Evolutionary conservation across 2,329 filamentous ascomycete genomes (phyloP), one percentile per base, ranked within the genome.

Genomic region (Sclerotinia nivalis): DNA sequence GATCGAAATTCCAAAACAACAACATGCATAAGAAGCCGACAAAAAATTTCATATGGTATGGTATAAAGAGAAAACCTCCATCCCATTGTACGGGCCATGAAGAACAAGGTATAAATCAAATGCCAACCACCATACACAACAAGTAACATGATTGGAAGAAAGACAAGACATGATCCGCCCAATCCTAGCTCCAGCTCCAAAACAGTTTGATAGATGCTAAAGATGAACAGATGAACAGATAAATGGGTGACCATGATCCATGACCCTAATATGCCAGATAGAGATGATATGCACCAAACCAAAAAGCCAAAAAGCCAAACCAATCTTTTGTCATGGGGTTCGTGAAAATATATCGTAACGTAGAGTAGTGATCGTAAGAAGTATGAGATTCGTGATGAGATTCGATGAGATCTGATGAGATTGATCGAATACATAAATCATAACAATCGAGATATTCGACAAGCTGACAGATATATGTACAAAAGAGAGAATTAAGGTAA

Each of bases 191-290:
- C 55, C 22, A n/a, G 22, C 31, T n/a, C 22, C 34, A 37, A 58
- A 58, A 31, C 31, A 58, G 20, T 37, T 20, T 22, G 55, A 37
- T 22, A 37, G 34, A 43, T 43, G 40, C 34, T 34, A 34, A 34
- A 34, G 34, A 43, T 40, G 37, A 40, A 40, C 13, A 34, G 37
- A 40, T 43, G 40, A 43, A 43, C 2, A 43, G 40, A 43, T 43
- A 9, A 43, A 43, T 43, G 40, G 9, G 22, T 56, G 22, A 56
- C 31, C 54, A n/a, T 56, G 54, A 58, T 31, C 31, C 54, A n/a
- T 56, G 54, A 58, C 55, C 31, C 55, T 60, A 45, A 60, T 45
- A 60, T 60, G 58, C 58, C 31, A 25, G 15, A 45, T 60, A 28
- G n/a, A 60, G n/a, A 45, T 60, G 13, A 40, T 28, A 60, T 45